Evolutionary conservation across 2,329 filamentous ascomycete species (phyloP), one percentile per base, ranked within the genome.

Genomic region (Plectosphaerella plurivora): DNA sequence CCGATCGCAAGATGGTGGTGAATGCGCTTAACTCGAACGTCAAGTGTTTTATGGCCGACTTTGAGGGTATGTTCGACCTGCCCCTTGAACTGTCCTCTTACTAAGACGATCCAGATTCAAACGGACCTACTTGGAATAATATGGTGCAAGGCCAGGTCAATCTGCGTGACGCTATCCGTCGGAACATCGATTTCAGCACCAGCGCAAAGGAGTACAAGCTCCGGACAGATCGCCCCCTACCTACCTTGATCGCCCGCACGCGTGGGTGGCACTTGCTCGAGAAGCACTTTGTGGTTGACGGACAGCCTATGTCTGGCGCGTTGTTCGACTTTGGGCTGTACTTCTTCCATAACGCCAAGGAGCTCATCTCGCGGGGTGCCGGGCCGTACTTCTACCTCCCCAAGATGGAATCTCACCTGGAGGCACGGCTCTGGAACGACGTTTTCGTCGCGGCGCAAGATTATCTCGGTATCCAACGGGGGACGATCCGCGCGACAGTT

Each of bases 41-140:
- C 22, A 97, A 89, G 88, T 97, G 93, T 52, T 99, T 97, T 67
- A 99, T 99, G 94, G 94, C 94, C 47, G 94, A 99, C 73, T 96
- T 99, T 61, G 94, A 99, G 75, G 93, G 92, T 94, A 71, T 64
- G 28, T 28, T 14, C 28, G 3, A 16, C 3, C 41, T 5, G 8
- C 6, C 4, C 16, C 41, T 44, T 3, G 41, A 8, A 14, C 3
- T 39, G 18, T 22, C 15, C 3, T 15, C 10, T 6, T 22, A 2
- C 49, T 16, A 46, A 28, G 4, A 28, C 42, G 14, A 15, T 24
- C 33, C 63, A 96, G 92, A 97, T 72, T 96, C 94, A 7, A 94
- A 82, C 66, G 92, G 94, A 22, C 94, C 94, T 22, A 97, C 94
- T 44, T 99, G 94, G 94, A 91, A 96, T 61, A 97, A 97, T 78